Evolutionary conservation across 148 eudicot genomes (phyloP), one percentile per base, ranked within the genome.

Genomic region (Rhododendron mucronatum): DNA sequence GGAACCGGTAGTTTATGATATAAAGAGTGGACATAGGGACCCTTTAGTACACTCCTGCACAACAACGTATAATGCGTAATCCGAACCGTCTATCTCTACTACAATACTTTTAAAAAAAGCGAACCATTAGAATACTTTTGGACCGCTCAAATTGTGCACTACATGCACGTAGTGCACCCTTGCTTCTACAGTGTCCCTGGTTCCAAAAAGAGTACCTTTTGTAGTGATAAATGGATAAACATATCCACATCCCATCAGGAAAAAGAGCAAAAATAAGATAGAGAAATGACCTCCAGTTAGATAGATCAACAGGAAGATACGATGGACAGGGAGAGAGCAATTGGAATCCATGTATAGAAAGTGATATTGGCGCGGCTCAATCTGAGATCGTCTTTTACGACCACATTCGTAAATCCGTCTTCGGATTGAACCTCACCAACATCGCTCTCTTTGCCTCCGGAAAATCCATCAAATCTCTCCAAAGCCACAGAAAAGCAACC

Each of bases 351-450:
- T 63, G 4, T 0, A 1, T 0, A 73, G 86, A 89, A 91, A 94
- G 98, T 95, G 98, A 95, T 95, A 95, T 95, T 95, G 98, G 98
- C 98, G 95, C 97, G 98, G 98, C 98, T 95, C 98, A 95, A 95
- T 95, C 97, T 91, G 98, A 95, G 97, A 95, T 94, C 94, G 93
- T 85, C 88, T 73, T 81, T 90, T 92, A 92, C 91, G 6, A 9
- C 71, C 28, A 7, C 61, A 69, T 59, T 39, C 48, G 92, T 93
- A 95, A 94, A 93, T 92, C 89, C 94, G 93, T 95, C 96, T 93
- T 95, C 96, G 87, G 96, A 95, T 95, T 95, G 98, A 95, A 95
- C 98, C 98, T 89, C 94, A 95, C 98, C 98, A 95, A 95, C 86
- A 95, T 93, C 98, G 91, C 95, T 90, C 86, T 88, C 88, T 71